Percentiles rank a stretch among this genome's conserved stretches.
Evolutionary conservation across 164 flowering plant genomes (phyloP).

Genomic region (Houttuynia cordata): DNA sequence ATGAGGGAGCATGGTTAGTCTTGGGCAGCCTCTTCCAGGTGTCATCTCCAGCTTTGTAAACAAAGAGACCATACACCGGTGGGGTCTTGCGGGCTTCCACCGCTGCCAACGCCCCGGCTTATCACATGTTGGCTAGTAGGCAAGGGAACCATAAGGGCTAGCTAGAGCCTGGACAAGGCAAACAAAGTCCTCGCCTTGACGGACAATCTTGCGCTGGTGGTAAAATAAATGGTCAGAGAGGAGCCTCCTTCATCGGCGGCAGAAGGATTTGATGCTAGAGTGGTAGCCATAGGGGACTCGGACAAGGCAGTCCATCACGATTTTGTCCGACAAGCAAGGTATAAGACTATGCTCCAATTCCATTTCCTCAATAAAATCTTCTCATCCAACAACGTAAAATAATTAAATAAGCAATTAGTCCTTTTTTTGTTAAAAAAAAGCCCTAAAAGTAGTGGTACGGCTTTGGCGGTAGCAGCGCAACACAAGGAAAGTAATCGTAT

Average conservation of each 20-base stretch:
- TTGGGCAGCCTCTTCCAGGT: slow-evolving; percentile 13
- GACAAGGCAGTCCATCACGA: slow-evolving; percentile 21
- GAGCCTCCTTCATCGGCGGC: slow-evolving; percentile 18
- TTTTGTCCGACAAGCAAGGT: slow-evolving; percentile 22
- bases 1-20: neutral
- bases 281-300: slow-evolving; percentile 20
- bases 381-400: too few species aligned
- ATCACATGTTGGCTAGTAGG: too few species aligned
- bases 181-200: slow-evolving; percentile 13
- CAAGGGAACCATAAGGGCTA: neutral
- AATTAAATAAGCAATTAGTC: too few species aligned
- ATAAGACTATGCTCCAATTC: slow-evolving; percentile 3
- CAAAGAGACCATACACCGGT: slow-evolving; percentile 14
- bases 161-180: slow-evolving; percentile 29
- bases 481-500: too few species aligned
- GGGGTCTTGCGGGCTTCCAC: too few species aligned
- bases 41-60: slow-evolving; percentile 7
- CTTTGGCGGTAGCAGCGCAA: too few species aligned
- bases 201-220: slow-evolving; percentile 5
- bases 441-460: too few species aligned
- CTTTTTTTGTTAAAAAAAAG: too few species aligned
- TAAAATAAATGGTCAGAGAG: slow-evolving; percentile 7
- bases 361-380: too few species aligned
- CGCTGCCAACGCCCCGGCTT: too few species aligned
- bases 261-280: slow-evolving; percentile 12